Conservation (phyloP, 2,329 filamentous ascomycete genomes). For the Fusarium devonianum region DNA sequence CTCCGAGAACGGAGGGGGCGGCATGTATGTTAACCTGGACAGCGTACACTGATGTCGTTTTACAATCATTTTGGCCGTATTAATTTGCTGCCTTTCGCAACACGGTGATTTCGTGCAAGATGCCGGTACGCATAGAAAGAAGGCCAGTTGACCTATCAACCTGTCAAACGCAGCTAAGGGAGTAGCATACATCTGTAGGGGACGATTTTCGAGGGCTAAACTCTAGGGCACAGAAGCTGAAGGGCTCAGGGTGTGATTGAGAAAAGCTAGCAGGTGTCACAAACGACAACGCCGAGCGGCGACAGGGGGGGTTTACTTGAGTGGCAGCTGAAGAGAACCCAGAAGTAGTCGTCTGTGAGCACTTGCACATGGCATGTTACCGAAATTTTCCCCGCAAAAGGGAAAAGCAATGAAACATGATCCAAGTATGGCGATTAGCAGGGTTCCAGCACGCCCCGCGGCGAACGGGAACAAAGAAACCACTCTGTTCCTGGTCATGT, state of each 20-base stretch:
- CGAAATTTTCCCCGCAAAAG: slow-evolving; percentile 1
- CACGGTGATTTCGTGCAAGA: too few species aligned
- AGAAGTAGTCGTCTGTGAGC: neutral
- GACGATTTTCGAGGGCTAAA: slow-evolving; percentile 7
- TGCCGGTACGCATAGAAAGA: too few species aligned
- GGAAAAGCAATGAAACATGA: slow-evolving; percentile 6
- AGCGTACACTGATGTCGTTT: too few species aligned
- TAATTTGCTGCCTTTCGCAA: too few species aligned
- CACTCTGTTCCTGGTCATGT: too few species aligned
- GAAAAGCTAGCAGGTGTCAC: slow-evolving; percentile 15
- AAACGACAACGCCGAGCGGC: slow-evolving; percentile 15
- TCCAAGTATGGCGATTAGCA: neutral
- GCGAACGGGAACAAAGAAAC: slow-evolving; percentile 3
- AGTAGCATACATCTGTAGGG: neutral
- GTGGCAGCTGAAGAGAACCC: neutral
- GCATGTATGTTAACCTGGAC: too few species aligned
- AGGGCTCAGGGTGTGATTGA: slow-evolving; percentile 21
- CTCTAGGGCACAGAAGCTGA: too few species aligned
- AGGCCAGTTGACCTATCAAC: slow-evolving; percentile 24
- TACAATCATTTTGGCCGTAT: too few species aligned
- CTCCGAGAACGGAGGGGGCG: too few species aligned
- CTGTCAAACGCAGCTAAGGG: slow-evolving; percentile 22
- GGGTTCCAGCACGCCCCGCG: neutral
- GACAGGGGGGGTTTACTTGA: neutral
- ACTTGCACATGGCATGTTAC: slow-evolving; percentile 2